Evolutionary conservation across 345 rosid genomes (phyloP).

Genomic region (Moringa oleifera): DNA sequence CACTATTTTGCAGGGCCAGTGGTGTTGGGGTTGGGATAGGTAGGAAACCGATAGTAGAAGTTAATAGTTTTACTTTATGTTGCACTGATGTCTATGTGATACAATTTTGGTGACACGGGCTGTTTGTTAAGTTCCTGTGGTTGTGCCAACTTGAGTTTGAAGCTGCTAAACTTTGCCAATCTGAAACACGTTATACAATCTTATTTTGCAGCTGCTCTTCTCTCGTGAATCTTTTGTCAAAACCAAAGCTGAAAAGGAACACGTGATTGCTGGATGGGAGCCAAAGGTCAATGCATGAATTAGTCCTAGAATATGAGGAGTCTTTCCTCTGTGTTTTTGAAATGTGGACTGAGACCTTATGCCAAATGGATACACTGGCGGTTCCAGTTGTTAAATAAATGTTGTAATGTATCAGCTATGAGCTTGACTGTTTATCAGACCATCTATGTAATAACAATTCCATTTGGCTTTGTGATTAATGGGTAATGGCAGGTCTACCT

Average conservation of each 20-base stretch:
- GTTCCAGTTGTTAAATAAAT: neutral
- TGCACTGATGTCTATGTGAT: too few species aligned
- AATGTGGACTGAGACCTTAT: neutral
- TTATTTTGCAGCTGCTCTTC: conserved; percentile 39
- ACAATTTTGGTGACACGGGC: too few species aligned
- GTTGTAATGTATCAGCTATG: neutral
- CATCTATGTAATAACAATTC: too few species aligned
- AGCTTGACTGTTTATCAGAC: neutral
- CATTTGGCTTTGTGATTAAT: too few species aligned
- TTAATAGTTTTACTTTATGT: neutral
- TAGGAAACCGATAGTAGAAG: neutral
- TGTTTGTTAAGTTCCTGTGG: too few species aligned
- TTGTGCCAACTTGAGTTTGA: neutral
- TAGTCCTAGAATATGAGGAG: neutral
- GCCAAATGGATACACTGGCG: neutral
- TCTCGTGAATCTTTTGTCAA: conserved; percentile 61
- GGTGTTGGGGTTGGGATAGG: too few species aligned
- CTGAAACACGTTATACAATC: neutral
- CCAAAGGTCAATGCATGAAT: conserved; percentile 69
- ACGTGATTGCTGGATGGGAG: conserved; percentile 81
- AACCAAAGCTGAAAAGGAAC: conserved; percentile 52
- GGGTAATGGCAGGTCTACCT: too few species aligned
- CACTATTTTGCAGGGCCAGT: too few species aligned
- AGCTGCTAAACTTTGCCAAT: neutral
- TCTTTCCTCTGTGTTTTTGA: neutral